These are phyloP conservation scores for Blastocystis sp. DNA, from an alignment of 352 stramenopile species.

Conservation along the genomic window DNA sequence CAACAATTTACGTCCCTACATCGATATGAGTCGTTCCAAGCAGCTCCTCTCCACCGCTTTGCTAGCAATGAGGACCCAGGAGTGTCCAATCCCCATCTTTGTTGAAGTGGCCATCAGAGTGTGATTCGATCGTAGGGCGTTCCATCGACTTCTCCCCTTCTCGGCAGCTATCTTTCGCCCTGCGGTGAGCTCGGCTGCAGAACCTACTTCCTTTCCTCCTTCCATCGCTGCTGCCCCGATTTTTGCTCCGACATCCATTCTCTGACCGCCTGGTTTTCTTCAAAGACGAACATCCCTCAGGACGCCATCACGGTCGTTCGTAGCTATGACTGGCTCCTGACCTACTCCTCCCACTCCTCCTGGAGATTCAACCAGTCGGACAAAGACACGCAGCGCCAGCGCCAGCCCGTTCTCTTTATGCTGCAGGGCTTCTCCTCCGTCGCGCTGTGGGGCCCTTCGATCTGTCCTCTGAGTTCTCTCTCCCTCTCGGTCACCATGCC, in stretches of 20 bases:
- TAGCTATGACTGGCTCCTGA: neutral
- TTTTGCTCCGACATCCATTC: neutral
- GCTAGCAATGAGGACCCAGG: neutral
- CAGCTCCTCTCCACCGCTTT: conserved; percentile 9
- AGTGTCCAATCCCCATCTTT: conserved; percentile 1
- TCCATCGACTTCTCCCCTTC: neutral
- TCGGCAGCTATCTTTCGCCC: neutral
- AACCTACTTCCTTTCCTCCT: neutral
- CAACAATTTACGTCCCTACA: neutral
- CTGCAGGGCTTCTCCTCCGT: conserved; percentile 51
- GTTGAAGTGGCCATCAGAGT: neutral
- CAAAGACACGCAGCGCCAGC: neutral
- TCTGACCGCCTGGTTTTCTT: neutral
- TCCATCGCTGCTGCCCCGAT: neutral
- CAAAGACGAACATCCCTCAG: neutral
- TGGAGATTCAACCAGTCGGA: neutral
- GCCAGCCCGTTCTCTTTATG: conserved; percentile 15
- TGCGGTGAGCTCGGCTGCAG: neutral
- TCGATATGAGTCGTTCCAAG: conserved; percentile 2
- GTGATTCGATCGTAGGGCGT: neutral
- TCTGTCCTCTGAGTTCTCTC: neutral
- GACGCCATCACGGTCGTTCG: neutral
- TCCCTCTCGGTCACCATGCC: neutral
- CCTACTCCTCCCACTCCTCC: neutral
- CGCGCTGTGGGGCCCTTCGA: neutral